Evolutionary conservation across 2,329 filamentous ascomycete genomes (phyloP), one percentile per base, ranked within the genome.

Genomic region (Diplocarpon mali): DNA sequence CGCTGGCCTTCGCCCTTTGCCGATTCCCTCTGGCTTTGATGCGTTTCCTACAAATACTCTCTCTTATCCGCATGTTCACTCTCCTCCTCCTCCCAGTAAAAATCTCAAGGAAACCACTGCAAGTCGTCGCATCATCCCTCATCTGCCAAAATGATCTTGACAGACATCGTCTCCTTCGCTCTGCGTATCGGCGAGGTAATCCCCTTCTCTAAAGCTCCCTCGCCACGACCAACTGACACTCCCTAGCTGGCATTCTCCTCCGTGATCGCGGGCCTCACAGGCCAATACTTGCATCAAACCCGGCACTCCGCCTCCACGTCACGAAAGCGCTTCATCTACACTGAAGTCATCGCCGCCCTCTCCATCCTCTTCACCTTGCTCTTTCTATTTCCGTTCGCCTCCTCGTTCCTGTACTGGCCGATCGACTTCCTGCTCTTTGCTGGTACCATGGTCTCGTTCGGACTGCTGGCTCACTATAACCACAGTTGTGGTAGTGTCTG

Each of bases 401-500:
- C 68, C 40, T 72, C 70, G 38, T 85, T 88, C 63, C 71, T 79
- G 49, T 73, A 81, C 63, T 89, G 80, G 73, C 80, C 80, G 0
- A 67, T 79, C 54, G 85, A 90, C 58, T 56, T 88, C 20, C 53
- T 87, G 56, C 68, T 88, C 53, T 81, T 78, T 36, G 64, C 80
- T 44, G 69, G 75, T 39, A 88, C 70, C 69, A 75, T 76, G 50
- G 66, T 70, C 15, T 64, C 69, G 1, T 75, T 75, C 50, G 70
- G 67, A 44, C 60, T 75, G 1, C 63, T 70, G 3, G 66, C 69
- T 43, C 57, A 68, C 45, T 42, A 42, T 16, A 32, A 35, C 20
- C n/a, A 35, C 11, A 85, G 93, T 39, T 84, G 75, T 58, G 83
- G 87, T 43, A 75, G 73, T 6, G 78, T 76, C 30, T 95, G 75